phyloP scores from a whole-genome alignment of 352 stramenopile genomes.

The Phytophthora melonis region DNA sequence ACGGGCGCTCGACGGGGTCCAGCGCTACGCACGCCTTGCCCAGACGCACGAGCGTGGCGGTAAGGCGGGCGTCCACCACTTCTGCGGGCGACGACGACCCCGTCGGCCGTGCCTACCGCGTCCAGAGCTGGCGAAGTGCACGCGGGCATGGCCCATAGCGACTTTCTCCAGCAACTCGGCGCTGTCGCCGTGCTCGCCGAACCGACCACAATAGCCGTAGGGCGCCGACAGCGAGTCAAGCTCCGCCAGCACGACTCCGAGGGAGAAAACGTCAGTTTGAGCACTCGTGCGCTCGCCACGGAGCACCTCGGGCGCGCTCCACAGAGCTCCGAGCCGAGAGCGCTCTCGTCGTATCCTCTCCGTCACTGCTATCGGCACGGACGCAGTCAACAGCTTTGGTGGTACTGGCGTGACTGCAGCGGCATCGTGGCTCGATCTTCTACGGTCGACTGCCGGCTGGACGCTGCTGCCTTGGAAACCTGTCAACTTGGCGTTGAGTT shows the following conservation, averaged over 20 bases:
- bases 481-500: slow-evolving; percentile 59
- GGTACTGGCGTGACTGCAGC: slow-evolving; percentile 2
- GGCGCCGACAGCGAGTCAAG: slow-evolving; percentile 43
- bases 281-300: slow-evolving; percentile 48
- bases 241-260: slow-evolving; percentile 66
- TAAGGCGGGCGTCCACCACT: slow-evolving; percentile 20
- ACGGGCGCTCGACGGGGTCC: slow-evolving; percentile 53
- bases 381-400: slow-evolving; percentile 24
- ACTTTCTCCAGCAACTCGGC: slow-evolving; percentile 49
- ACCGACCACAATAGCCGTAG: slow-evolving; percentile 29
- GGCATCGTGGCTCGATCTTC: slow-evolving; percentile 22
- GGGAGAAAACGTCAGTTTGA: slow-evolving; percentile 64
- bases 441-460: slow-evolving; percentile 11
- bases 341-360: slow-evolving; percentile 29
- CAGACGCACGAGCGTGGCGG: slow-evolving; percentile 39
- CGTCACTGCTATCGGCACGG: slow-evolving; percentile 27
- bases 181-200: slow-evolving; percentile 22
- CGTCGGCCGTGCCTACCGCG: slow-evolving; percentile 23
- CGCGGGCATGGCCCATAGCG: slow-evolving; percentile 30
- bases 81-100: slow-evolving; percentile 14
- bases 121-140: slow-evolving; percentile 38
- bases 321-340: slow-evolving; percentile 27
- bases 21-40: slow-evolving; percentile 54
- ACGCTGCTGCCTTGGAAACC: slow-evolving; percentile 43
- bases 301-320: slow-evolving; percentile 64